phyloP scores from a whole-genome alignment of 1,284 basidiomycete genomes.

The Trichosporon sp. region DNA sequence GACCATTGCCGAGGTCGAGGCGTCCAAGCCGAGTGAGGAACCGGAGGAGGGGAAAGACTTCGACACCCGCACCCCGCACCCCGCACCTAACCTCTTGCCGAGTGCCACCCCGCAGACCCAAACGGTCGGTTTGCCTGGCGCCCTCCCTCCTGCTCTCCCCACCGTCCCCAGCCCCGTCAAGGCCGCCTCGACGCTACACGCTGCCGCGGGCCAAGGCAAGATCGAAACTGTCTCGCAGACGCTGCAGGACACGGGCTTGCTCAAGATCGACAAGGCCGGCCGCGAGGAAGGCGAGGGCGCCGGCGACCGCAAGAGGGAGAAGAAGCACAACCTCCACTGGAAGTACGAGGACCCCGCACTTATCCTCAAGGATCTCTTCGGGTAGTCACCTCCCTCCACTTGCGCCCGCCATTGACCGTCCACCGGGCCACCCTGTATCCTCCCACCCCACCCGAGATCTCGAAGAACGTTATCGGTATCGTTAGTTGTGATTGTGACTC shows the following conservation, averaged over 20 bases:
- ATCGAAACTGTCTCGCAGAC: constrained; percentile 34
- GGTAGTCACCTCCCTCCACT: constrained; percentile 29
- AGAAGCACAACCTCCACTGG: constrained; percentile 56
- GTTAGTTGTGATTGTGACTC: constrained; percentile 14
- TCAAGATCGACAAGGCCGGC: constrained; percentile 51
- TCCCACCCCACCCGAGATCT: background rate
- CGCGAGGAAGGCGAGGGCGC: constrained; percentile 37
- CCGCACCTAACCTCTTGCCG: background rate
- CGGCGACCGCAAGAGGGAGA: constrained; percentile 44
- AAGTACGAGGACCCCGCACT: constrained; percentile 57
- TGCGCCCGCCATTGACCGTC: too few relatives aligned
- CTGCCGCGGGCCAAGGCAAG: constrained; percentile 41
- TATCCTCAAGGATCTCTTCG: constrained; percentile 53
- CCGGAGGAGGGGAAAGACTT: background rate
- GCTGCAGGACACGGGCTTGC: constrained; percentile 41
- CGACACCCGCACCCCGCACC: constrained; percentile 18
- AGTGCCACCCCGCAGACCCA: background rate
- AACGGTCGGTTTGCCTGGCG: background rate
- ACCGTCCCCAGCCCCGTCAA: constrained; percentile 34
- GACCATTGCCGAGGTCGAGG: constrained; percentile 40
- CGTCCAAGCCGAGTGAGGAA: background rate
- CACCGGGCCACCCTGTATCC: background rate
- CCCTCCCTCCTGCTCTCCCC: background rate
- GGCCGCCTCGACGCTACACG: constrained; percentile 41
- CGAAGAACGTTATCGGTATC: background rate